Base-by-base conservation (phyloP, 495 filamentous ascomycete species). In the Apiosordaria backusii region DNA sequence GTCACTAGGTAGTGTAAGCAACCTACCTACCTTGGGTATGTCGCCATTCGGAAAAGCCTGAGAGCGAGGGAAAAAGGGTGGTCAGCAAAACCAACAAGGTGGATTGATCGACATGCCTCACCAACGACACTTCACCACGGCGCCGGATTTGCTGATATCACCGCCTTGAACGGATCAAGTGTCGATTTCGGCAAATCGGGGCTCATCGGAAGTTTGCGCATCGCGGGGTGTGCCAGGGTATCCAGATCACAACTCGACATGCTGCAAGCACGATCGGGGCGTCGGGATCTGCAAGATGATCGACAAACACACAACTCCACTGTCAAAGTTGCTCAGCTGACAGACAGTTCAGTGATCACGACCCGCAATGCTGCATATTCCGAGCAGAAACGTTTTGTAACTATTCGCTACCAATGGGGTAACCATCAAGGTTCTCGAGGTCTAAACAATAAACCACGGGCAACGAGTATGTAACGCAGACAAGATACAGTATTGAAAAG, bases 241-340 rank as follows among this genome's bases (percentile, higher is more conserved):
- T 2, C 35, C 13, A 45, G 35, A 45, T 23, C 23, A 54, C 50
- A 63, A 19, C 40, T 52, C 35, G 10, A 45, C 35, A 45, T 45
- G 35, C 35, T 45, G 35, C 35, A 45, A 45, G 35, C 9, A 45
- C 13, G 35, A 45, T 45, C 35, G 35, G 35, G 35, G 35, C 35
- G 35, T 45, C 35, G 35, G 35, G 35, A 45, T 45, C 35, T 45
- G 35, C 35, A 45, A 35, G 16, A 23, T 60, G 58, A 52, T 63
- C 61, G 10, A 63, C 64, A 58, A 62, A 60, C 27, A 13, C 27
- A 13, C 35, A 45, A 15, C 35, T 45, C 35, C 35, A 45, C 35
- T 45, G 35, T 15, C 35, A 13, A 2, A 45, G 35, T 13, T 45
- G 35, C 13, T 45, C 35, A 45, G 35, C 35, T 45, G 35, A 45